Evolutionary conservation across 2,329 filamentous ascomycete genomes (phyloP).

Genomic region (Zymoseptoria brevis): DNA sequence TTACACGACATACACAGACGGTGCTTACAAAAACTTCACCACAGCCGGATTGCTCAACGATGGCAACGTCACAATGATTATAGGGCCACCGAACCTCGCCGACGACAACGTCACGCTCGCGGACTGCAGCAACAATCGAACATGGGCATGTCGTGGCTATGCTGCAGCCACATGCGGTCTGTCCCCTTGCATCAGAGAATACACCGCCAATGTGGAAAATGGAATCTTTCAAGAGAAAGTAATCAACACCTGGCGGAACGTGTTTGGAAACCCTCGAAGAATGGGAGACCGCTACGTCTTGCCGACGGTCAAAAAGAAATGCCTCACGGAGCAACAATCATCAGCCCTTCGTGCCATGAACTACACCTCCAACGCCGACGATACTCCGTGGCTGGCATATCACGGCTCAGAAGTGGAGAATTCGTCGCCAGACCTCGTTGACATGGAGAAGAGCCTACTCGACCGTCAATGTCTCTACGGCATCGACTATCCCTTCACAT

Average conservation of each 20-base stretch:
- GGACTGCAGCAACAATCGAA: conserved; percentile 3
- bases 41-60: background rate
- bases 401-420: background rate
- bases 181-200: conserved; percentile 4
- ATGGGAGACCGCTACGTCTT: background rate
- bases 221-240: conserved; percentile 1
- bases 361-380: background rate
- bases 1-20: background rate
- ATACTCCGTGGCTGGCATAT: background rate
- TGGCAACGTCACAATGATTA: background rate
- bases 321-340: background rate
- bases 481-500: background rate
- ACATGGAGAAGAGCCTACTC: background rate
- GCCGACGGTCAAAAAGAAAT: background rate
- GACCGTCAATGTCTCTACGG: background rate
- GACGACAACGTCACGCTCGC: background rate
- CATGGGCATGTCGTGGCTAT: conserved; percentile 7
- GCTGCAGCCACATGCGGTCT: conserved; percentile 3
- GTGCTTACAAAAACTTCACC: background rate
- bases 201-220: conserved; percentile 1
- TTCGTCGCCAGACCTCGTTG: background rate
- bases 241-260: background rate
- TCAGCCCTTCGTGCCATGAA: background rate
- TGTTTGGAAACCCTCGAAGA: background rate
- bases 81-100: background rate